Evolutionary conservation across 345 rosid species (phyloP), one percentile per base, ranked within the genome.

Genomic region (Moricandia moricandioides): DNA sequence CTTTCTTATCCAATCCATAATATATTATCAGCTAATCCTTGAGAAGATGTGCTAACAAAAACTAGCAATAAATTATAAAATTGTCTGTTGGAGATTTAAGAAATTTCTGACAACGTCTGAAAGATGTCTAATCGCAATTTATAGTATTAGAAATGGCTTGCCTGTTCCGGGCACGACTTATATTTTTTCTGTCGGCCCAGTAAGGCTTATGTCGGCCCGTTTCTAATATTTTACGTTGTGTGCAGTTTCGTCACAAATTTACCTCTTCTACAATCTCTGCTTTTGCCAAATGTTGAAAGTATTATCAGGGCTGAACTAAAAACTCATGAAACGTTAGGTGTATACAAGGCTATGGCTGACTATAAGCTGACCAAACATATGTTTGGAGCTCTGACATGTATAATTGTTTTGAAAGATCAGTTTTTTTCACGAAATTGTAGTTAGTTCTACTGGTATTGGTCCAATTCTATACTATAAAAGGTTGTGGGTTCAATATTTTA

Each of bases 101-200:
- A 52, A 52, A 3, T 49, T 27, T 71, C 57, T 8, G 43, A 43
- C 54, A 29, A 11, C 43, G n/a, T 60, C 58, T 59, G 11, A 33
- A 31, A 13, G 14, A 65, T 43, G 56, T 43, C 55, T n/a, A 26
- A 65, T 26, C 35, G 26, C 21, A 27, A 45, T 4, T n/a, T n/a
- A 11, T 12, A 43, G 3, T 43, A 26, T 6, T 14, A 62, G 55
- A 39, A 59, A 43, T 43, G 30, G 58, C 24, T 14, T 71, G 75
- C 67, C 24, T 62, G 51, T 62, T 62, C 35, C 31, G 35, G 52
- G 35, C 26, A 34, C 49, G 55, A 60, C 58, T 11, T 31, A 9
- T 47, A 13, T 40, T 30, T 60, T 1, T 62, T 71, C 33, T 71
- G 47, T 31, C 60, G 61, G 35, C 68, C 75, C 68, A 62, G n/a